Evolutionary conservation across 176 grass and related monocot species (phyloP).

Genomic region (Hsuehochloa calcarea): DNA sequence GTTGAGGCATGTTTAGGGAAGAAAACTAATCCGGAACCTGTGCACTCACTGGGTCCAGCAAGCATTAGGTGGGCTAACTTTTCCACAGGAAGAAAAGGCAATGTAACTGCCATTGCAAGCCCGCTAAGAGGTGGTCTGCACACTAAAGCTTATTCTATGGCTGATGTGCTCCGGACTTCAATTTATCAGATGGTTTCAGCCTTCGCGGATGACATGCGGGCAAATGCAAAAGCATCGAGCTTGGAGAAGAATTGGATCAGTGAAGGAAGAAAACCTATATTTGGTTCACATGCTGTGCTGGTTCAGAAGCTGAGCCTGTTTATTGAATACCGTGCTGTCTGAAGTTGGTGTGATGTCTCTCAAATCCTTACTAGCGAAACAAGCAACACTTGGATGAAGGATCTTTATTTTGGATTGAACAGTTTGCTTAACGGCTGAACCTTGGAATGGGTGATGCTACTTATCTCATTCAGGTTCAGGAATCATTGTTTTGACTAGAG

Average conservation of each 20-base stretch:
- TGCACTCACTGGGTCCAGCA: conserved; percentile 49
- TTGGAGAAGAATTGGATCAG: conserved; percentile 90
- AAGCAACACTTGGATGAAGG: background rate
- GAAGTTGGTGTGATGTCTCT: conserved; percentile 28
- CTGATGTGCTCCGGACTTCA: conserved; percentile 74
- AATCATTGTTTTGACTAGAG: conserved; percentile 12
- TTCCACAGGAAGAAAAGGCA: conserved; percentile 52
- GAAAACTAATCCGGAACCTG: conserved; percentile 57
- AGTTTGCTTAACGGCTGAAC: background rate
- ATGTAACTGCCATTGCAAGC: conserved; percentile 46
- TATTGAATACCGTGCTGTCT: conserved; percentile 72
- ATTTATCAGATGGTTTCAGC: conserved; percentile 81
- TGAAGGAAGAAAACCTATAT: conserved; percentile 72
- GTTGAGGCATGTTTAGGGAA: conserved; percentile 90
- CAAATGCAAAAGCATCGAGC: conserved; percentile 64
- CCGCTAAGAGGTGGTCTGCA: conserved; percentile 52
- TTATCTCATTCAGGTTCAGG: background rate
- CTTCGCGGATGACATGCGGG: conserved; percentile 72
- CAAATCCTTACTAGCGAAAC: background rate
- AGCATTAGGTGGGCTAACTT: conserved; percentile 62
- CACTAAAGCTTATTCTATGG: conserved; percentile 67
- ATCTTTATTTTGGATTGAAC: background rate
- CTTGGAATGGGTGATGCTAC: background rate
- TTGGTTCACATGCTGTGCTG: conserved; percentile 71
- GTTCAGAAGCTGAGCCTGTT: conserved; percentile 83